Evolutionary conservation across 2,329 filamentous ascomycete species (phyloP), one percentile per base, ranked within the genome.

Genomic region (Penicillium sp.): DNA sequence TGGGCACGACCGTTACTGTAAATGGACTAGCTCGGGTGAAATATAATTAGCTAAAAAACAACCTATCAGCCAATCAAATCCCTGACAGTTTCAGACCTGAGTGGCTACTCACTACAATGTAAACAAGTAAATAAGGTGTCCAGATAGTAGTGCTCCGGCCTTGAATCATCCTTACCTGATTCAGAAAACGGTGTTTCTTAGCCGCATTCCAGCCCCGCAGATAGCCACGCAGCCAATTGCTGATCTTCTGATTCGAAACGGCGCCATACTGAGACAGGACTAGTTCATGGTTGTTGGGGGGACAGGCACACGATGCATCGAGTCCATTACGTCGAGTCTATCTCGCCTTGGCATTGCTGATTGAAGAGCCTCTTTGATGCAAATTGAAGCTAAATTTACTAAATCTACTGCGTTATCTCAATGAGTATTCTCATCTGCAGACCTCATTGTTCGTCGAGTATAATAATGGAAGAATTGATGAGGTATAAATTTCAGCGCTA

Each of bases 111-210:
- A n/a, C n/a, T n/a, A n/a, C n/a, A n/a, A n/a, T n/a, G n/a, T n/a
- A n/a, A n/a, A n/a, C n/a, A n/a, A n/a, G n/a, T n/a, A n/a, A n/a
- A n/a, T n/a, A n/a, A n/a, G n/a, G n/a, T n/a, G n/a, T n/a, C n/a
- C n/a, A n/a, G n/a, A n/a, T n/a, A n/a, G n/a, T n/a, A n/a, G n/a
- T n/a, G n/a, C n/a, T n/a, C n/a, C n/a, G n/a, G n/a, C n/a, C 13
- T 36, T 47, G 16, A 28, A 14, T 10, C 19, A 18, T 18, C 33
- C 23, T 40, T 49, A 31, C 26, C 52, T n/a, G 11, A 55, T 55
- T 37, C 13, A 21, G 52, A 55, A 51, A 55, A 55, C 52, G 52
- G 48, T 55, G 52, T 36, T 51, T 11, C 18, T 46, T 55, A 55
- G 52, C 36, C 28, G 52, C 52, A 48, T 47, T 5, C 21, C n/a